Evolutionary conservation across 768 basidiomycete genomes (phyloP).

Genomic region (Austroboletus festivus): DNA sequence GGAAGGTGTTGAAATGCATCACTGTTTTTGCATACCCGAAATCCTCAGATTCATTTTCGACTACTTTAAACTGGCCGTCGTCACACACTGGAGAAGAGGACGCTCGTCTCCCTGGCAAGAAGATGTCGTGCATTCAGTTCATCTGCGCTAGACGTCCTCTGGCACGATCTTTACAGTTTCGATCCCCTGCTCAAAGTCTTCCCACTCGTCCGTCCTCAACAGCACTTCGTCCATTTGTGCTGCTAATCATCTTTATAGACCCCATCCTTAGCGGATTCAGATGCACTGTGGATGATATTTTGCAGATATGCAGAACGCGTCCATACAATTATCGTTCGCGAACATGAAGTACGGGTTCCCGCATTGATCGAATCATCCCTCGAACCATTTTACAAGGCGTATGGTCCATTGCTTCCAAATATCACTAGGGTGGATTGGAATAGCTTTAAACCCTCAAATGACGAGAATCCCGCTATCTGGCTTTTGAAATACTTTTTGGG

Average conservation of each 20-base stretch:
- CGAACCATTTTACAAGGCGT: conserved; percentile 4
- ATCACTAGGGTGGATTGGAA: conserved; percentile 15
- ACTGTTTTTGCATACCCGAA: conserved; percentile 12
- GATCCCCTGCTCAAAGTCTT: conserved; percentile 9
- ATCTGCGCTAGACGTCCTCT: conserved; percentile 13
- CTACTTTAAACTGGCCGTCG: not conserved
- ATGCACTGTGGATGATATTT: conserved; percentile 19
- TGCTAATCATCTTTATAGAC: conserved; percentile 1
- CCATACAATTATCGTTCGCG: conserved; percentile 9
- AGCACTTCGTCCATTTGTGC: not conserved
- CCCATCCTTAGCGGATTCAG: not conserved
- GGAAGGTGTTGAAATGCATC: conserved; percentile 37
- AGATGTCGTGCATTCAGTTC: conserved; percentile 16
- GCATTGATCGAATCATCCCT: not conserved
- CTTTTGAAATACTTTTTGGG: conserved; percentile 13
- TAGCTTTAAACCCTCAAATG: not conserved
- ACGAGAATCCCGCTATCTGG: conserved; percentile 7
- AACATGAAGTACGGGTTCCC: not conserved
- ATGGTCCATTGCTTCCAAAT: conserved; percentile 22
- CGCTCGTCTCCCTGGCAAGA: conserved; percentile 10
- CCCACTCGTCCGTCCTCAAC: conserved; percentile 1
- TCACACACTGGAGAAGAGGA: not conserved
- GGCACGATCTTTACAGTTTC: conserved; percentile 10
- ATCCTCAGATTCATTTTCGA: conserved; percentile 7
- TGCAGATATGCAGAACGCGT: conserved; percentile 22